A percentile compares a stretch with the other conserved stretches of the same genome.
These are phyloP conservation scores for Telfairia occidentalis DNA, from an alignment of 331 rosid species.

Conservation along the genomic window DNA sequence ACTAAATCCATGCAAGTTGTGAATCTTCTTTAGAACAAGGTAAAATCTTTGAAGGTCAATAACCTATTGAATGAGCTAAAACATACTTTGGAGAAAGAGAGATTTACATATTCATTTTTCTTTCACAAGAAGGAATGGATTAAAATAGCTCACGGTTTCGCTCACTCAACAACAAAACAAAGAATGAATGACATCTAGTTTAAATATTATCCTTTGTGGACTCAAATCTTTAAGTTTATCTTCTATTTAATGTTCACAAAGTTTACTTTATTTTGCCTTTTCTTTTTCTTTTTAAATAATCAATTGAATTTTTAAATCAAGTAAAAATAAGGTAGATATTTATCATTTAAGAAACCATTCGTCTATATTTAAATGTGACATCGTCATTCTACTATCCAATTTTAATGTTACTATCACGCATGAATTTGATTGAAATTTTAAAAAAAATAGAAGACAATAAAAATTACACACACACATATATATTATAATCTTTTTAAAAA, in stretches of 20 bases:
- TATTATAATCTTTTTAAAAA: too few relatives aligned
- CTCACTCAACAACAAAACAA: background rate
- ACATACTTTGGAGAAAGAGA: background rate
- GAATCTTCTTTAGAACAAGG: background rate
- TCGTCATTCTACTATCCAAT: background rate
- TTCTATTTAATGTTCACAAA: background rate
- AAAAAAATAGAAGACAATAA: background rate
- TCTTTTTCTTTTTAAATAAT: background rate
- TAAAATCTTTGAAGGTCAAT: background rate
- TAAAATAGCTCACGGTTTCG: background rate
- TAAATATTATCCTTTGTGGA: background rate
- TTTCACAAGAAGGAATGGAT: background rate
- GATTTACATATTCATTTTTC: background rate
- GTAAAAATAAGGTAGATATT: background rate
- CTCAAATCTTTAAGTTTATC: background rate
- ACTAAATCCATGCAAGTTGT: background rate
- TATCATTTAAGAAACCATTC: background rate
- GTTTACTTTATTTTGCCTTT: background rate
- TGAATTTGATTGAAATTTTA: too few relatives aligned
- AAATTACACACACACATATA: too few relatives aligned
- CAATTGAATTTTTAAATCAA: background rate
- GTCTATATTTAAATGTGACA: background rate
- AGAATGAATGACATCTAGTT: background rate
- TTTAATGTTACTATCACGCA: background rate
- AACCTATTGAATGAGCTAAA: background rate